Evolutionary conservation across 2,329 filamentous ascomycete species (phyloP).

Genomic region (Trichoderma atroviride): DNA sequence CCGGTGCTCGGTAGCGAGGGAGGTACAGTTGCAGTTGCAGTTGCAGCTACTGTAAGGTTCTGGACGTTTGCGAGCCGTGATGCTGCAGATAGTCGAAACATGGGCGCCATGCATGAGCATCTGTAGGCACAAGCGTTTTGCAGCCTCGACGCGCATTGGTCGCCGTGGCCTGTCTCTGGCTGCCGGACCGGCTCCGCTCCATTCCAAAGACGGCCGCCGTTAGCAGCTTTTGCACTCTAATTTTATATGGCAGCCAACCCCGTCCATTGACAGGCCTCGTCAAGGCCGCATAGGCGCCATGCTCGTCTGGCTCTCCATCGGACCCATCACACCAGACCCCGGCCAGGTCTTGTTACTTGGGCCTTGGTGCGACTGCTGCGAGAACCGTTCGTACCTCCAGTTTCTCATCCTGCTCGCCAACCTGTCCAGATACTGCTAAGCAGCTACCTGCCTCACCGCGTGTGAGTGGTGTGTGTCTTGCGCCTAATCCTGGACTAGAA

Average conservation of each 20-base stretch:
- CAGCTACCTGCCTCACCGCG: slow-evolving; percentile 15
- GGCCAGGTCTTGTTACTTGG: slow-evolving; percentile 27
- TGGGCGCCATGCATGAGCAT: slow-evolving; percentile 13
- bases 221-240: slow-evolving; percentile 39
- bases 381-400: not conserved
- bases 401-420: slow-evolving; percentile 15
- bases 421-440: slow-evolving; percentile 19
- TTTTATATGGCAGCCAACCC: slow-evolving; percentile 47
- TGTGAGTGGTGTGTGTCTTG: slow-evolving; percentile 16
- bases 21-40: not conserved
- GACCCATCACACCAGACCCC: slow-evolving; percentile 38
- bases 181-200: slow-evolving; percentile 27
- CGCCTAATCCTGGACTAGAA: not conserved
- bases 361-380: not conserved
- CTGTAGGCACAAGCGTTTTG: slow-evolving; percentile 14
- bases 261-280: slow-evolving; percentile 49
- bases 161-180: slow-evolving; percentile 8
- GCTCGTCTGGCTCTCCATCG: slow-evolving; percentile 41
- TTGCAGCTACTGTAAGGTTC: not conserved
- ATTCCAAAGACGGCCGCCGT: slow-evolving; percentile 20
- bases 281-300: slow-evolving; percentile 48
- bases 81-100: slow-evolving; percentile 22
- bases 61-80: slow-evolving; percentile 15
- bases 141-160: slow-evolving; percentile 18
- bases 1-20: slow-evolving; percentile 18